Percentiles rank a stretch among this genome's conserved stretches.
Evolutionary conservation across 2,329 filamentous ascomycete genomes (phyloP).

Genomic region (Massarina eburnea): DNA sequence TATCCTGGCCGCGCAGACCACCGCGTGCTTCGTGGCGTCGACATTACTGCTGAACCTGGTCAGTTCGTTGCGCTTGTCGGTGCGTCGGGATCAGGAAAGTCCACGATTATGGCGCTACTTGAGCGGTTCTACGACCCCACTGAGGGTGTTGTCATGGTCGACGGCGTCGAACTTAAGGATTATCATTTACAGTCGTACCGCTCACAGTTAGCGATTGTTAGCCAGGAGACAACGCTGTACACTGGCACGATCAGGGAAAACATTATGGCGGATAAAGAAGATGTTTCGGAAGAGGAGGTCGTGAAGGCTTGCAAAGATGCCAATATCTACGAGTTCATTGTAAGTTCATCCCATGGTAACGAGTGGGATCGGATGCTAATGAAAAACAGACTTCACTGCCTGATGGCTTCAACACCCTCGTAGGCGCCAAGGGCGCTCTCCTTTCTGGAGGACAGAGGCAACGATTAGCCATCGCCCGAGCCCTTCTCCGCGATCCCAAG

Average conservation of each 20-base stretch:
- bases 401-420: slow-evolving; percentile 82
- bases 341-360: slow-evolving; percentile 10
- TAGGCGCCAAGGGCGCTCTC: slow-evolving; percentile 76
- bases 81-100: slow-evolving; percentile 93
- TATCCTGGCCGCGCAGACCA: slow-evolving; percentile 91
- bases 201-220: slow-evolving; percentile 83
- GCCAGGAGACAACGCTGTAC: slow-evolving; percentile 92
- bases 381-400: slow-evolving; percentile 26
- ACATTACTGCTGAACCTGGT: slow-evolving; percentile 71
- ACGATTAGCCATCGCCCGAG: slow-evolving; percentile 89
- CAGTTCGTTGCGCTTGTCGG: slow-evolving; percentile 90
- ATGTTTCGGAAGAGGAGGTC: slow-evolving; percentile 71
- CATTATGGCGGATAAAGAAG: slow-evolving; percentile 64
- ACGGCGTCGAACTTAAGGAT: slow-evolving; percentile 77
- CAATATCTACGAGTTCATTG: slow-evolving; percentile 42
- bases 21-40: slow-evolving; percentile 84
- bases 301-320: slow-evolving; percentile 76
- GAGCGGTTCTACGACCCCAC: slow-evolving; percentile 95
- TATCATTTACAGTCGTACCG: slow-evolving; percentile 84
- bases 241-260: slow-evolving; percentile 92
- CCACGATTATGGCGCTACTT: slow-evolving; percentile 85
- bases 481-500: slow-evolving; percentile 87
- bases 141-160: slow-evolving; percentile 76
- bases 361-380: not conserved
- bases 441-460: slow-evolving; percentile 84